phyloP scores from a whole-genome alignment of 208 protist species.

The Trypanosoma mega region DNA sequence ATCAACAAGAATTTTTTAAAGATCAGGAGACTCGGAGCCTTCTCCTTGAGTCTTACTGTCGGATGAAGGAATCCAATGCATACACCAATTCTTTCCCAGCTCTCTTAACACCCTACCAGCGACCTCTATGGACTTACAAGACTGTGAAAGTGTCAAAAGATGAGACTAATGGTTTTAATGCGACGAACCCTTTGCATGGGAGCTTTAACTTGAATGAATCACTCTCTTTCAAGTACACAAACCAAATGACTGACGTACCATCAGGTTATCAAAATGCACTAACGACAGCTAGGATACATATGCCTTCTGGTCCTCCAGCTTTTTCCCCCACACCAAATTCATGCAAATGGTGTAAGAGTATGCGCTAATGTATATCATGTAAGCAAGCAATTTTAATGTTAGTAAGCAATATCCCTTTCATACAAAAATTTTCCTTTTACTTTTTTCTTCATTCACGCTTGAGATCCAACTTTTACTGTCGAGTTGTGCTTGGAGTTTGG shows the following conservation, averaged over 20 bases:
- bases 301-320: constrained; percentile 9
- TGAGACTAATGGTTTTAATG: no score
- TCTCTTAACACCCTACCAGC: constrained; percentile 35
- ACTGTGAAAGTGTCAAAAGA: neutral
- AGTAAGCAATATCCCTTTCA: no score
- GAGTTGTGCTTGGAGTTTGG: no score
- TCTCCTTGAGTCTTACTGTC: constrained; percentile 30
- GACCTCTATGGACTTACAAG: constrained; percentile 24
- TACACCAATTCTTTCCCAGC: constrained; percentile 29
- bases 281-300: constrained; percentile 1
- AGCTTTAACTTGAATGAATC: neutral
- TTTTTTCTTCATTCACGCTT: constrained; percentile 2
- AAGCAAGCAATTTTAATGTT: no score
- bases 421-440: constrained; percentile 13
- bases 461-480: constrained; percentile 1
- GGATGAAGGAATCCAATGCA: constrained; percentile 23
- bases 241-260: constrained; percentile 1
- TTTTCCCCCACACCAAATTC: constrained; percentile 23
- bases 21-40: constrained; percentile 10
- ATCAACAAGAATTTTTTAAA: neutral
- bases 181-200: neutral
- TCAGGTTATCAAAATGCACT: neutral
- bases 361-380: no score
- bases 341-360: constrained; percentile 7
- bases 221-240: neutral